phyloP scores from a whole-genome alignment of 176 grass and related monocot species.

The Triticum timopheevii region DNA sequence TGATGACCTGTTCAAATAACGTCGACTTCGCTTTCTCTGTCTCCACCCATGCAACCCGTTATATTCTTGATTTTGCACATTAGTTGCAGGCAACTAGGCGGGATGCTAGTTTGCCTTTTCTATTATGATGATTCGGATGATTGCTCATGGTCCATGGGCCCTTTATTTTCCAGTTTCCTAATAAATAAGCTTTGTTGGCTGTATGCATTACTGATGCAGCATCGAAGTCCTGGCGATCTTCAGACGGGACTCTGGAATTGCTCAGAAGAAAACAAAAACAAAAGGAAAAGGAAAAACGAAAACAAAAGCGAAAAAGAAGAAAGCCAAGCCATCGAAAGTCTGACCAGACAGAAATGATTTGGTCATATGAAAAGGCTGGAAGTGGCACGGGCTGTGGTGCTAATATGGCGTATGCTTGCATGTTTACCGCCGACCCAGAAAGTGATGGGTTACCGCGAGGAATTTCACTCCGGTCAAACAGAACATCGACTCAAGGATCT shows the following conservation, averaged over 20 bases:
- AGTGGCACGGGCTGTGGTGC: not conserved
- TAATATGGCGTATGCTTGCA: not conserved
- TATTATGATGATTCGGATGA: not conserved
- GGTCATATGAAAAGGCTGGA: slow-evolving; percentile 7
- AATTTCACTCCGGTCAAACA: not conserved
- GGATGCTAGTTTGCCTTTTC: not conserved
- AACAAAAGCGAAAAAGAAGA: slow-evolving; percentile 48
- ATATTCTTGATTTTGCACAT: slow-evolving; percentile 2
- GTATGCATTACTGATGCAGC: slow-evolving; percentile 45
- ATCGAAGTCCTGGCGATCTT: slow-evolving; percentile 86
- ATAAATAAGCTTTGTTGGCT: not conserved
- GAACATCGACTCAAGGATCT: slow-evolving; percentile 1
- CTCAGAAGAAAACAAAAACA: slow-evolving; percentile 63
- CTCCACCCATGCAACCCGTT: not conserved
- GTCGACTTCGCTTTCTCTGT: not conserved
- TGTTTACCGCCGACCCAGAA: not conserved
- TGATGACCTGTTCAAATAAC: not conserved
- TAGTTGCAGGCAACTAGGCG: not conserved
- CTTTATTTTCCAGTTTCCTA: not conserved
- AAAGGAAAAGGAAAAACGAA: slow-evolving; percentile 20
- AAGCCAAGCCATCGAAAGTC: slow-evolving; percentile 33
- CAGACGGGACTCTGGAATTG: slow-evolving; percentile 55
- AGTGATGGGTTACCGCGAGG: not conserved
- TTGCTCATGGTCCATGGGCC: not conserved
- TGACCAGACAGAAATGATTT: not conserved